These are phyloP conservation scores for Quercus tomentella DNA, from an alignment of 331 rosid species.

Conservation along the genomic window DNA sequence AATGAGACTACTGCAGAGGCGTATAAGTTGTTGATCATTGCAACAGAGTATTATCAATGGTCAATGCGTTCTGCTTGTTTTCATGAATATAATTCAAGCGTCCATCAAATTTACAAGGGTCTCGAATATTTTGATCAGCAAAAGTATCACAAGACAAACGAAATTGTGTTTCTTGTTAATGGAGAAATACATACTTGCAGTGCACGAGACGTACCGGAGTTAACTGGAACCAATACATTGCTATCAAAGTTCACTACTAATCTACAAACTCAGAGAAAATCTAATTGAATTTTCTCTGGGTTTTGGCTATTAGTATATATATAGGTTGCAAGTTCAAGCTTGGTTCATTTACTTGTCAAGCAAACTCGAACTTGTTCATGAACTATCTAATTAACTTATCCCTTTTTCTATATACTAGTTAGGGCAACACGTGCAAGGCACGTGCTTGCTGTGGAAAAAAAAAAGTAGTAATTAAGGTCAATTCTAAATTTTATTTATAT, in stretches of 20 bases:
- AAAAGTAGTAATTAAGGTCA: too few relatives aligned
- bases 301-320: too few relatives aligned
- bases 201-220: background rate
- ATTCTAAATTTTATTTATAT: too few relatives aligned
- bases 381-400: too few relatives aligned
- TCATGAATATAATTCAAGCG: background rate
- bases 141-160: background rate
- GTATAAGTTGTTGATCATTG: background rate
- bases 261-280: background rate
- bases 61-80: background rate
- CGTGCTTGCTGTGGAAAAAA: too few relatives aligned
- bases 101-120: background rate
- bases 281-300: too few relatives aligned
- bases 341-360: too few relatives aligned
- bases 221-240: background rate
- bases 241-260: background rate
- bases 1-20: background rate
- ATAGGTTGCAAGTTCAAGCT: too few relatives aligned
- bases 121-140: background rate
- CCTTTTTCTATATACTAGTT: too few relatives aligned
- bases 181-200: background rate
- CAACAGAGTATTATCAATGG: background rate
- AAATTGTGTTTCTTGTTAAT: background rate
- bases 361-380: too few relatives aligned
- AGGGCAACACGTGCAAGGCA: too few relatives aligned